These are phyloP conservation scores for Rubroshorea leprosula DNA, from an alignment of 345 rosid species.

Conservation along the genomic window DNA sequence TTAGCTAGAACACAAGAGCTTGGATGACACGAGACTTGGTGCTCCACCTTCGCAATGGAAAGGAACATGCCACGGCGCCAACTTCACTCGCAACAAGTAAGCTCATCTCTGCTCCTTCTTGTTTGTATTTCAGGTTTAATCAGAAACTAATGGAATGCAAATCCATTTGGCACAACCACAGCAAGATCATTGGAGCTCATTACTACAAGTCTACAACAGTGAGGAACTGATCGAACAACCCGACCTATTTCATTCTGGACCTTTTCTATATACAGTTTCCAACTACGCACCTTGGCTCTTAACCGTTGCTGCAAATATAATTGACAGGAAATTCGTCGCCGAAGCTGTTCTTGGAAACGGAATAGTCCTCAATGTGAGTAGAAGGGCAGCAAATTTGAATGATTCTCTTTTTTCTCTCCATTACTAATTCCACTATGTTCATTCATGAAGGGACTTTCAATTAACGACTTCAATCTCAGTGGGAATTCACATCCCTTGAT, in stretches of 20 bases:
- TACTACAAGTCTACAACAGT: not conserved
- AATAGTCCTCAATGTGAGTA: not conserved
- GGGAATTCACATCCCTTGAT: slow-evolving; percentile 25
- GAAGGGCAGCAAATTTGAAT: too few species aligned
- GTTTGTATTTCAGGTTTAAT: too few species aligned
- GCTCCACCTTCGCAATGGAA: slow-evolving; percentile 31
- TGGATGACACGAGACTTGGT: slow-evolving; percentile 17
- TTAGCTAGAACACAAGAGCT: slow-evolving; percentile 29
- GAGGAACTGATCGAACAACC: not conserved
- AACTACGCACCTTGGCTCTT: not conserved
- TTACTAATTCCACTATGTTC: not conserved
- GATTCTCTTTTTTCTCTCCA: not conserved
- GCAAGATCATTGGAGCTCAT: slow-evolving; percentile 7
- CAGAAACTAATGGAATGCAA: slow-evolving; percentile 1
- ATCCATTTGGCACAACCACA: not conserved
- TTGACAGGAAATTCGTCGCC: not conserved
- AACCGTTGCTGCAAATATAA: not conserved
- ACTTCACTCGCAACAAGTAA: slow-evolving; percentile 46
- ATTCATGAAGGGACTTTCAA: slow-evolving; percentile 19
- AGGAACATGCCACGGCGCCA: slow-evolving; percentile 25
- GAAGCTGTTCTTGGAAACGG: not conserved
- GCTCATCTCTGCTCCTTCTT: slow-evolving; percentile 1
- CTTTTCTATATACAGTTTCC: not conserved
- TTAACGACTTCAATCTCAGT: slow-evolving; percentile 21
- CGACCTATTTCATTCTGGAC: too few species aligned